Base-by-base conservation (phyloP, 2,329 filamentous ascomycete genomes). In the Penicillium fuscoglaucum region DNA sequence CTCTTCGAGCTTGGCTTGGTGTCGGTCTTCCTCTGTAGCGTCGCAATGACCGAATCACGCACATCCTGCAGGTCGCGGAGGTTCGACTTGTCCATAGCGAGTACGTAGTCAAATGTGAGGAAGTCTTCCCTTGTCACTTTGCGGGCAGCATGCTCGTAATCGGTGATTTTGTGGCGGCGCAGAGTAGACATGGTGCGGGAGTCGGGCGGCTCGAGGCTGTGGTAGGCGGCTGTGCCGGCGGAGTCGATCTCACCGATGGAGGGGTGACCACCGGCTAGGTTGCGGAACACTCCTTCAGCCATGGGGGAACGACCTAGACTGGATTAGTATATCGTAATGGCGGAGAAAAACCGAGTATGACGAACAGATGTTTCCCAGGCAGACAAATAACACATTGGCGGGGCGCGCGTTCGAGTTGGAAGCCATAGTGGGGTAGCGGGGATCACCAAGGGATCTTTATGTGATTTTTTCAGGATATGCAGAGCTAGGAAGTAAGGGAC, bases 31-130 rank as follows among this genome's bases (percentile, higher is more conserved):
- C 84, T 82, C 24, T 59, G 55, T 71, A 84, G 85, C 33, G 68
- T 66, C 15, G 65, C 59, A 21, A 80, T 74, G 35, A 83, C 80
- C n/a, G 76, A 75, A 10, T 82, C 79, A 64, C 83, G 84, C 64
- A 84, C 80, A 59, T 85, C 80, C 68, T 86, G 74, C 58, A 96
- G 77, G 69, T 96, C 85, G 9, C 82, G 80, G 45, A 96, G 79
- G 73, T 98, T 98, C 46, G 87, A 85, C 49, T 85, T 82, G 72
- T 99, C 95, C 95, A 99, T 99, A 60, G 90, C 93, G 57, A 99
- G 87, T 60, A 99, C 87, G 77, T 96, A 98, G 76, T 98, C 91
- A 70, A 97, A 98, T 17, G 83, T 82, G 56, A 87, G 79, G 68
- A 98, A 96, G 76, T 99, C 95, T 52, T 83, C 82, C 1, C 81